Conservation (phyloP, 805 yeast species). For the Kuraishia ogatae region DNA sequence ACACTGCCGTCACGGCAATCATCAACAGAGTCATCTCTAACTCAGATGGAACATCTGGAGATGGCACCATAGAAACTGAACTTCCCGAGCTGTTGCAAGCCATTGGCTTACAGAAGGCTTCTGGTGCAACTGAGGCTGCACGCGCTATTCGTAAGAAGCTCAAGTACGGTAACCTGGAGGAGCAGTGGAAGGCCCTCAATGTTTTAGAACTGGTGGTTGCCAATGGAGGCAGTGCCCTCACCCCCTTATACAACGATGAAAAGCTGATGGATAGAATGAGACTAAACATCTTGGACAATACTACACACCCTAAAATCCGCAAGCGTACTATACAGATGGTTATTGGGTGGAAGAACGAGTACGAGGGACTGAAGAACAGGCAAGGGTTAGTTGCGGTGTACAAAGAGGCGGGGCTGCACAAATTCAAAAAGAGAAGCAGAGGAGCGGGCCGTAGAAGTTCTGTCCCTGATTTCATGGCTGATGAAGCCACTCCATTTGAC, state of each 20-base stretch:
- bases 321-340: conserved; percentile 43
- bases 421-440: conserved; percentile 4
- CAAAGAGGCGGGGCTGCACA: conserved; percentile 29
- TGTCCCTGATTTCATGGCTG: conserved; percentile 39
- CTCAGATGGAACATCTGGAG: conserved; percentile 32
- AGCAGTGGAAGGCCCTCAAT: conserved; percentile 58
- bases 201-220: conserved; percentile 52
- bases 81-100: conserved; percentile 52
- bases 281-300: conserved; percentile 30
- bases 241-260: conserved; percentile 53
- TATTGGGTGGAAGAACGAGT: conserved; percentile 58
- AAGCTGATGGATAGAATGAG: conserved; percentile 58
- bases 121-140: conserved; percentile 70
- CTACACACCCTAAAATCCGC: conserved; percentile 33
- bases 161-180: conserved; percentile 67
- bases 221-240: conserved; percentile 37
- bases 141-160: conserved; percentile 82
- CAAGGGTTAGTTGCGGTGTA: conserved; percentile 38
- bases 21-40: conserved; percentile 41
- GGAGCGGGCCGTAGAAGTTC: conserved; percentile 3
- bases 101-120: conserved; percentile 26
- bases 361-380: conserved; percentile 39
- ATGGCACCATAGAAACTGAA: conserved; percentile 30
- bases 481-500: conserved; percentile 34
- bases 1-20: conserved; percentile 61